Percentiles rank a stretch among this genome's conserved stretches.
phyloP scores from a whole-genome alignment of 2,329 filamentous ascomycete genomes.

The Paracoccidioides brasiliensis region DNA sequence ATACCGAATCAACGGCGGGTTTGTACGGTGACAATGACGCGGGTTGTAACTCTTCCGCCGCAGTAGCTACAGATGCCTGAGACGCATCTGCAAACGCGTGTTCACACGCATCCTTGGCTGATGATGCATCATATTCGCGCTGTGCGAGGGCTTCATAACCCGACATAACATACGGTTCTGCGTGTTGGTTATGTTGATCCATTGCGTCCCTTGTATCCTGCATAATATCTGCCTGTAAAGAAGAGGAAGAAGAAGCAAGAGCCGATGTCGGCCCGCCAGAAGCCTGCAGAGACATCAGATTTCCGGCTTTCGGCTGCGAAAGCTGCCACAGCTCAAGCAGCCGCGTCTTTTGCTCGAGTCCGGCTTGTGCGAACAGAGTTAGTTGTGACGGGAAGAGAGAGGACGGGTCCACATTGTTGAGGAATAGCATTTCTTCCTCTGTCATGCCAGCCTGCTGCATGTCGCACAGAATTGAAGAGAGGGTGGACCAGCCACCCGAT shows the following conservation, averaged over 20 bases:
- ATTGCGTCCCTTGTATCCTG: constrained; percentile 21
- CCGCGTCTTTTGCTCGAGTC: constrained; percentile 56
- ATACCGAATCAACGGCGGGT: constrained; percentile 29
- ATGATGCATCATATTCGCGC: constrained; percentile 43
- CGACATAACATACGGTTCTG: constrained; percentile 72
- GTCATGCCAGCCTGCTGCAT: constrained; percentile 26
- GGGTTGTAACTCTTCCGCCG: constrained; percentile 13
- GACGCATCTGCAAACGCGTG: background rate
- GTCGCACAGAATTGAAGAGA: constrained; percentile 41
- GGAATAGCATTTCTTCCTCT: constrained; percentile 46
- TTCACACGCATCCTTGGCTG: constrained; percentile 6
- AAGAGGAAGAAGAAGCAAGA: background rate
- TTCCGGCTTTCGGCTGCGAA: constrained; percentile 53
- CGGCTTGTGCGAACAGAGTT: constrained; percentile 64
- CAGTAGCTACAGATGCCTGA: constrained; percentile 3
- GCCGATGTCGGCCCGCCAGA: background rate
- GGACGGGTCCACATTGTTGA: constrained; percentile 56
- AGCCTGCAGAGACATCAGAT: constrained; percentile 25
- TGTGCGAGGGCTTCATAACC: constrained; percentile 62
- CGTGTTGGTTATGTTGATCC: constrained; percentile 30
- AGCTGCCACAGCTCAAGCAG: constrained; percentile 78
- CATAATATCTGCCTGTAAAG: background rate
- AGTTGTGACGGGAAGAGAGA: constrained; percentile 62
- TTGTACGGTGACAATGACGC: constrained; percentile 17
- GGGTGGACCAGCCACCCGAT: constrained; percentile 25